phyloP scores from a whole-genome alignment of 2,329 filamentous ascomycete species.

The Claviceps sp. region DNA sequence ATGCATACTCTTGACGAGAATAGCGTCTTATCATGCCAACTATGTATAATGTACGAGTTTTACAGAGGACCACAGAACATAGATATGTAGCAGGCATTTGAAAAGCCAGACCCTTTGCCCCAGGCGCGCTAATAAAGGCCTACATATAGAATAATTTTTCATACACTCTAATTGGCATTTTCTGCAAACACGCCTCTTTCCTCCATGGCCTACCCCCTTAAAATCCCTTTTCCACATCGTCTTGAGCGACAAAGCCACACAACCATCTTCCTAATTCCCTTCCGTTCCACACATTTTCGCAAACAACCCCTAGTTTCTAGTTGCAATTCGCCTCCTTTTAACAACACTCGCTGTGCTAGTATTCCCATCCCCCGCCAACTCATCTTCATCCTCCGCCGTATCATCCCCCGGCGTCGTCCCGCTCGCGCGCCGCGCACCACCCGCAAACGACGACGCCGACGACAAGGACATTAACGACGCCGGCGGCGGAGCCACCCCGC shows the following conservation, averaged over 20 bases:
- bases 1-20: too few relatives aligned
- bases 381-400: slow-evolving; percentile 36
- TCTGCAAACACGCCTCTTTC: too few relatives aligned
- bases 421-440: slow-evolving; percentile 18
- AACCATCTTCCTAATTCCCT: background rate
- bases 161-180: background rate
- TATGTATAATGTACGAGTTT: too few relatives aligned
- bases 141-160: background rate
- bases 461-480: slow-evolving; percentile 10
- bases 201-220: too few relatives aligned
- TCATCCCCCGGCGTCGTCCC: slow-evolving; percentile 30
- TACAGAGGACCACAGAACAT: too few relatives aligned
- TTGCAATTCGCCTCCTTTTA: slow-evolving; percentile 23
- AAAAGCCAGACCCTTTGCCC: too few relatives aligned
- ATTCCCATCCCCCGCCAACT: slow-evolving; percentile 29
- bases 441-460: slow-evolving; percentile 1
- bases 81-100: too few relatives aligned
- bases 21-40: too few relatives aligned
- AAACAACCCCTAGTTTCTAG: slow-evolving; percentile 17
- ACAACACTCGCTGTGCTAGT: slow-evolving; percentile 15
- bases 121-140: background rate
- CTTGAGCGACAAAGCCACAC: background rate
- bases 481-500: slow-evolving; percentile 20
- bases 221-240: background rate
- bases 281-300: background rate